Conservation (phyloP, 2,329 filamentous ascomycete genomes). For the Lecanicillium sp. region DNA sequence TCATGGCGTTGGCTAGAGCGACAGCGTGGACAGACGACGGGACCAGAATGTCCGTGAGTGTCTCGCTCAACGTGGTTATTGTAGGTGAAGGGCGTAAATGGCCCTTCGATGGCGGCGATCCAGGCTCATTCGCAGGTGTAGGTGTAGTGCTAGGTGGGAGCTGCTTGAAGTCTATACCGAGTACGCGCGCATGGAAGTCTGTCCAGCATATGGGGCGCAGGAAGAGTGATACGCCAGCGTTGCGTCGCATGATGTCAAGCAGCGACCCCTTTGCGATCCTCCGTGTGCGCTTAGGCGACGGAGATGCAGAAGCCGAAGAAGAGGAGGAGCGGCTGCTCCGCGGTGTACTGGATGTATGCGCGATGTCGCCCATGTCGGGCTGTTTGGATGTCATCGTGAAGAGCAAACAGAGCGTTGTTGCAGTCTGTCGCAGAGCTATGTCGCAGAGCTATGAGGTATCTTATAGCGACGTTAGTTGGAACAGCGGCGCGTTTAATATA, state of each 20-base stretch:
- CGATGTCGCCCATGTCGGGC: too few species aligned
- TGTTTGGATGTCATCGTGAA: too few species aligned
- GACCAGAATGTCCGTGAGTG: conserved; percentile 34
- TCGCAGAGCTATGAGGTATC: too few species aligned
- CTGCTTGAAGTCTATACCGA: conserved; percentile 37
- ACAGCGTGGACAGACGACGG: conserved; percentile 23
- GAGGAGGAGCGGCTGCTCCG: too few species aligned
- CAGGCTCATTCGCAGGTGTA: conserved; percentile 23
- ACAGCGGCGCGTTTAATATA: too few species aligned
- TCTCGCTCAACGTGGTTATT: conserved; percentile 32
- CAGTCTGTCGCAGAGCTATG: too few species aligned
- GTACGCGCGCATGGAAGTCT: conserved; percentile 38
- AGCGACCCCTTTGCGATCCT: conserved; percentile 38
- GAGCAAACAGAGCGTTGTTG: too few species aligned
- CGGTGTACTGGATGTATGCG: too few species aligned
- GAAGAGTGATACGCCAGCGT: conserved; percentile 40
- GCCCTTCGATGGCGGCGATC: conserved; percentile 26
- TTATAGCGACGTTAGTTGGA: too few species aligned
- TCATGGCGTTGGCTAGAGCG: conserved; percentile 31
- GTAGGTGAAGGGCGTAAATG: conserved; percentile 30
- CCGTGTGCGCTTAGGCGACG: conserved; percentile 13
- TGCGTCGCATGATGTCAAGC: conserved; percentile 40
- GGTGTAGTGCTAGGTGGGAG: conserved; percentile 33
- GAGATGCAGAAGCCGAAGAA: too few species aligned
- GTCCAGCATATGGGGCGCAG: conserved; percentile 48